Base-by-base conservation (phyloP, 768 basidiomycete genomes). In the Lactarius sanguifluus region DNA sequence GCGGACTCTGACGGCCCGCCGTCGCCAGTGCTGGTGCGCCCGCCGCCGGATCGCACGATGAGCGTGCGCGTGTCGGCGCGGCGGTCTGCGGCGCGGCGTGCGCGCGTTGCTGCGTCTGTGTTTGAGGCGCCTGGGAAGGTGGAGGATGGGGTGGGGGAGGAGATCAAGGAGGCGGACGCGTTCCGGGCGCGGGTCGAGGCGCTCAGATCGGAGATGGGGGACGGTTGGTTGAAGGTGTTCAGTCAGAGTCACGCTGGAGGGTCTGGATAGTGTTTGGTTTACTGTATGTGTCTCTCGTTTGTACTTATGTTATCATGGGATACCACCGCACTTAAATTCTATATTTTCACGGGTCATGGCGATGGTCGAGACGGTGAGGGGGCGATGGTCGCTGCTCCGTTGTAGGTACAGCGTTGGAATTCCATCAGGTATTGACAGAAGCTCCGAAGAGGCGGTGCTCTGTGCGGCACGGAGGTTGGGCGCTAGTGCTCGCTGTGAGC, bases 161-260 rank as follows among this genome's bases (percentile, higher is more conserved):
- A 80, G 72, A 75, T 83, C 65, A 72, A 79, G 70, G 81, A 84
- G 68, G 89, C 83, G 30, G 92, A 92, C 64, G 82, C 86, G 55
- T 92, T 90, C 75, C 82, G 94, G 56, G 83, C 85, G 64, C 82
- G 83, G 71, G 89, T 96, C 60, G 94, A 95, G 79, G 88, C 88
- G 20, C 72, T 96, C 75, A 87, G 91, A 75, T 82, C 85, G 66
- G 94, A 95, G 72, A 93, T 95, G 82, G 93, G 94, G 1, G 94
- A 95, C 28, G 86, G 87, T 12, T 96, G 92, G 92, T 72, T 95
- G 72, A 90, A 89, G 76, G 91, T 94, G 38, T 87, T 90, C 72
- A 90, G 85, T 66, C 88, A 91, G 78, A 86, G 86, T 41, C 82
- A 82, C 43, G 45, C 28, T 2, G 65, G 52, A 30, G 64, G 32